These are phyloP conservation scores for Verticillium zaregamsianum DNA, from an alignment of 2,329 filamentous ascomycete species.

Conservation along the genomic window DNA sequence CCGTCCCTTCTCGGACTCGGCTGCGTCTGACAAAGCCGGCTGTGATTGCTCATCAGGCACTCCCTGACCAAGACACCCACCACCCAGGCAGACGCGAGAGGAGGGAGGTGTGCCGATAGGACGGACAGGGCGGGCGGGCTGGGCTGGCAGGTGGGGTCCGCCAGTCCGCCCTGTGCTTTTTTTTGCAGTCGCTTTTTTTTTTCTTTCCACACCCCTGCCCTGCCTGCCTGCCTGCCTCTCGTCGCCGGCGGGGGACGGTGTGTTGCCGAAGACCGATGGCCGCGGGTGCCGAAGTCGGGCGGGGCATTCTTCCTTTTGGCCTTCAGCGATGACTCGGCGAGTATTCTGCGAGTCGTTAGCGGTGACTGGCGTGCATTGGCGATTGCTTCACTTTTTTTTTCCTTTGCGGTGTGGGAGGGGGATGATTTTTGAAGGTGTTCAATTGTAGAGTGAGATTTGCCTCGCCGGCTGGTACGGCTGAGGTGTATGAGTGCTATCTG, in stretches of 20 bases:
- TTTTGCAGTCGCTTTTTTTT: background rate
- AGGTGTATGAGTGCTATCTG: background rate
- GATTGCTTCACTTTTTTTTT: background rate
- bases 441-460: slow-evolving; percentile 1
- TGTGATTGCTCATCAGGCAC: background rate
- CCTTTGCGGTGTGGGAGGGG: background rate
- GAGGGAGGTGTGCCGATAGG: slow-evolving; percentile 1
- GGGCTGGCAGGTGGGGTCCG: background rate
- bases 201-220: background rate
- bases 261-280: background rate
- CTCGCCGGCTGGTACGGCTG: background rate
- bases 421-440: background rate
- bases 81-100: background rate
- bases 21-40: background rate
- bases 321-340: background rate
- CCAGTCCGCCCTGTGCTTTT: background rate
- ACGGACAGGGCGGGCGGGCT: background rate
- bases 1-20: background rate
- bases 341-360: background rate
- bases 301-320: background rate
- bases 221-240: background rate
- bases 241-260: background rate
- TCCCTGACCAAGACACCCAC: background rate
- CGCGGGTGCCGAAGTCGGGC: background rate
- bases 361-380: background rate